Percentiles rank a stretch among this genome's conserved stretches.
phyloP scores from a whole-genome alignment of 768 basidiomycete species.

The Terana coerulea region DNA sequence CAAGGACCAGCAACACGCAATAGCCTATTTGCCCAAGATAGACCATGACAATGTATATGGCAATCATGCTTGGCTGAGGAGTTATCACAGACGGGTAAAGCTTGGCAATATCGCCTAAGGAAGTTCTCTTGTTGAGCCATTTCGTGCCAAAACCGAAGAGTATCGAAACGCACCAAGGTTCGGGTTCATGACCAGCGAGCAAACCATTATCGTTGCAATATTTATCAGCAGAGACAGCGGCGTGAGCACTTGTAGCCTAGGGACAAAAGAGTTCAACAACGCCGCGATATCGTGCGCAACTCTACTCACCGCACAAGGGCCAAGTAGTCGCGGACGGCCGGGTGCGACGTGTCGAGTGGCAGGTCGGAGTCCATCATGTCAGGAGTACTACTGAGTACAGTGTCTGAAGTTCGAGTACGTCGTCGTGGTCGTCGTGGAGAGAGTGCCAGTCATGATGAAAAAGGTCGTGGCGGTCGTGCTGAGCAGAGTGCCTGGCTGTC shows the following conservation, averaged over 20 bases:
- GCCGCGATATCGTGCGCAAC: background rate
- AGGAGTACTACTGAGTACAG: background rate
- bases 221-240: constrained; percentile 82
- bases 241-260: constrained; percentile 79
- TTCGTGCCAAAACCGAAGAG: background rate
- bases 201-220: constrained; percentile 68
- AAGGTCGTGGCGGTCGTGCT: background rate
- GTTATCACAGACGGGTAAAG: constrained; percentile 68
- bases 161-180: constrained; percentile 43
- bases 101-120: constrained; percentile 45
- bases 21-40: constrained; percentile 76
- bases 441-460: background rate
- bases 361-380: constrained; percentile 11
- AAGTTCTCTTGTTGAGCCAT: background rate
- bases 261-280: background rate
- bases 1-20: constrained; percentile 71
- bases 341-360: constrained; percentile 56
- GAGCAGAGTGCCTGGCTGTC: background rate
- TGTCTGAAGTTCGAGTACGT: background rate
- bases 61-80: constrained; percentile 55
- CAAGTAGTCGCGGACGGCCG: constrained; percentile 62
- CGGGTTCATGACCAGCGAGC: constrained; percentile 62
- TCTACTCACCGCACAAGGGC: constrained; percentile 50
- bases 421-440: background rate
- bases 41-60: constrained; percentile 55